Percentiles rank a stretch among this genome's conserved stretches.
Conservation (phyloP, 1,139 yeast genomes). For the Pichia cactophila region DNA sequence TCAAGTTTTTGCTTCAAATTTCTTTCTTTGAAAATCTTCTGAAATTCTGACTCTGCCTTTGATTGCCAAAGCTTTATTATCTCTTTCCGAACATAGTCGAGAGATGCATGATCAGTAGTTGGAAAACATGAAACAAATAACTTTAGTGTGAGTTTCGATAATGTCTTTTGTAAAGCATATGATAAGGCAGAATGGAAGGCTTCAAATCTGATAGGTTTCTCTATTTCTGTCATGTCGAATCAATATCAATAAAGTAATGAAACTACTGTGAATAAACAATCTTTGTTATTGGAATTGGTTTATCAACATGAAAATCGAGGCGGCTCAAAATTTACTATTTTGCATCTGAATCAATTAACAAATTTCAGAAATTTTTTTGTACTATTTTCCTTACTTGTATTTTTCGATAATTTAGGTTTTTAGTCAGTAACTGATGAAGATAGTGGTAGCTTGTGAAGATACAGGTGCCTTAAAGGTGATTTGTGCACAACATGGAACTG, state of each 20-base stretch:
- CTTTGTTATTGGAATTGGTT: neutral
- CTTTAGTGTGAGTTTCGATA: constrained; percentile 52
- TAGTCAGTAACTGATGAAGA: constrained; percentile 34
- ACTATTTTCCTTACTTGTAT: no score
- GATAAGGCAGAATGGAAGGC: constrained; percentile 25
- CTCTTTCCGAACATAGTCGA: constrained; percentile 55
- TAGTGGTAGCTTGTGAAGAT: constrained; percentile 49
- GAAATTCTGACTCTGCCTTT: constrained; percentile 55
- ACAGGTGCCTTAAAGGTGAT: constrained; percentile 52
- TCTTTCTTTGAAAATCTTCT: constrained; percentile 57
- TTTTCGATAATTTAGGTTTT: no score
- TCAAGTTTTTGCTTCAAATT: constrained; percentile 49
- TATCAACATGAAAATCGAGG: neutral
- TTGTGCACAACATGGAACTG: constrained; percentile 52
- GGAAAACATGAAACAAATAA: constrained; percentile 66
- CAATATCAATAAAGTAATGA: no score
- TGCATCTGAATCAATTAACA: neutral
- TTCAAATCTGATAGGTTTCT: constrained; percentile 20
- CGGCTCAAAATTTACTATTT: neutral
- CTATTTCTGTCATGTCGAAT: neutral
- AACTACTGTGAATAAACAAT: no score
- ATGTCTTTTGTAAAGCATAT: constrained; percentile 63
- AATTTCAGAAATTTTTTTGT: neutral
- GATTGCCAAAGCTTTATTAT: constrained; percentile 54
- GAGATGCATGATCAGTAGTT: constrained; percentile 42